A percentile compares a stretch with the other conserved stretches of the same genome.
These are phyloP conservation scores for Podila verticillata DNA, from an alignment of 192 early-diverging fungal genomes.

Conservation along the genomic window DNA sequence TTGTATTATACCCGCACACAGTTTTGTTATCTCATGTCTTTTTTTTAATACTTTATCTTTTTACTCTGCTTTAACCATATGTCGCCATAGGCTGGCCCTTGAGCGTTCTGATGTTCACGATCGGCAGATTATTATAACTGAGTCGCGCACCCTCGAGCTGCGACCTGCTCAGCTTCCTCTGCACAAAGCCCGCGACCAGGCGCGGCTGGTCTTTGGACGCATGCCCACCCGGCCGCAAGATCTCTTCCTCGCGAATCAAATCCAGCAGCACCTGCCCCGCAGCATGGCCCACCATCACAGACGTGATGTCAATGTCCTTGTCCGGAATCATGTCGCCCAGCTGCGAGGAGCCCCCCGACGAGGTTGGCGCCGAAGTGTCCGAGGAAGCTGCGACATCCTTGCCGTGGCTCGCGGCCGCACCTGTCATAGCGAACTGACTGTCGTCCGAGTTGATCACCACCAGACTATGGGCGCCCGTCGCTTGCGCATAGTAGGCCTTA, in stretches of 20 bases:
- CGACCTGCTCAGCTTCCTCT: constrained; percentile 28
- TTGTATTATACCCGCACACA: background rate
- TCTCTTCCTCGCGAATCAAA: constrained; percentile 27
- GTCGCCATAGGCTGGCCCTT: constrained; percentile 9
- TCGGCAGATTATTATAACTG: constrained; percentile 37
- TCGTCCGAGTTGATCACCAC: constrained; percentile 55
- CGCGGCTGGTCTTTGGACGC: background rate
- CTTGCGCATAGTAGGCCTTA: constrained; percentile 56
- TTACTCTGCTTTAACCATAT: background rate
- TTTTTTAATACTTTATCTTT: too few species aligned
- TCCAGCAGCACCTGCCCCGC: constrained; percentile 19
- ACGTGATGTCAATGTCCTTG: constrained; percentile 40
- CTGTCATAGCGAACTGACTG: constrained; percentile 32
- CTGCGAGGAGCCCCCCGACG: too few species aligned
- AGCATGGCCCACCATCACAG: constrained; percentile 33
- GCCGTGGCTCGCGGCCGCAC: background rate
- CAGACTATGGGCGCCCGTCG: constrained; percentile 48
- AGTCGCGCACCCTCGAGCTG: constrained; percentile 24
- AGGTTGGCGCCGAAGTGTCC: background rate
- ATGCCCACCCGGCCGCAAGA: background rate
- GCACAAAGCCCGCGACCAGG: constrained; percentile 20
- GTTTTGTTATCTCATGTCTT: too few species aligned
- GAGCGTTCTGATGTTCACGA: constrained; percentile 33
- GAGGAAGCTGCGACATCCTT: background rate
- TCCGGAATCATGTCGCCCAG: constrained; percentile 29